Evolutionary conservation across 805 yeast genomes (phyloP), one percentile per base, ranked within the genome.

Genomic region (Maudiozyma barnettii): DNA sequence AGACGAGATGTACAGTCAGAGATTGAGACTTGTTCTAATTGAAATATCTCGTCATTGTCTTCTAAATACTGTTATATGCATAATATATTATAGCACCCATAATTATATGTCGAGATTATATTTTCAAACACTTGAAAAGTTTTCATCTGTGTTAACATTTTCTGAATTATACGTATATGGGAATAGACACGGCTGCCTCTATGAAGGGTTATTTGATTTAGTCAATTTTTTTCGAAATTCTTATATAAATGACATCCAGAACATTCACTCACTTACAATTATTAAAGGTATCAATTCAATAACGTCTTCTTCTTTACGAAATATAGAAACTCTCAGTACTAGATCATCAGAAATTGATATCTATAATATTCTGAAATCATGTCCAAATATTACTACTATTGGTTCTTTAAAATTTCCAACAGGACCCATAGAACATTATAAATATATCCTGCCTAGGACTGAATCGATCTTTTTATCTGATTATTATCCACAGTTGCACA

Each of bases 161-260:
- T 50, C 59, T 43, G 66, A 62, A 41, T 43, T 62, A 19, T 60
- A 62, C 49, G 43, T 60, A 1, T 37, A 57, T 22, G 65, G 65
- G 8, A 51, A 50, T 45, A 23, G 36, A 2, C 3, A 9, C 18
- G 18, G 2, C 4, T 20, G 20, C 13, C 22, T 43, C n/a, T 53
- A 49, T 20, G 20, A 12, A n/a, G 46, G 47, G 41, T 45, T 57
- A 43, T 53, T 50, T 41, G 64, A 61, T 44, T 45, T 62, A 8
- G 54, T 53, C 20, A 55, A 59, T 3, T 48, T 61, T 4, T 62
- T 61, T 38, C 49, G 58, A 26, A 44, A 49, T 8, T 60, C 64
- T 0, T 55, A 56, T 41, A 44, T 62, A 9, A 46, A 60, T 41
- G 42, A 55, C 42, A 39, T 62, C 26, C 46, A 42, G 8, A 41